Evolutionary conservation across 2,329 filamentous ascomycete species (phyloP), one percentile per base, ranked within the genome.

Genomic region (Cladosporium velox): DNA sequence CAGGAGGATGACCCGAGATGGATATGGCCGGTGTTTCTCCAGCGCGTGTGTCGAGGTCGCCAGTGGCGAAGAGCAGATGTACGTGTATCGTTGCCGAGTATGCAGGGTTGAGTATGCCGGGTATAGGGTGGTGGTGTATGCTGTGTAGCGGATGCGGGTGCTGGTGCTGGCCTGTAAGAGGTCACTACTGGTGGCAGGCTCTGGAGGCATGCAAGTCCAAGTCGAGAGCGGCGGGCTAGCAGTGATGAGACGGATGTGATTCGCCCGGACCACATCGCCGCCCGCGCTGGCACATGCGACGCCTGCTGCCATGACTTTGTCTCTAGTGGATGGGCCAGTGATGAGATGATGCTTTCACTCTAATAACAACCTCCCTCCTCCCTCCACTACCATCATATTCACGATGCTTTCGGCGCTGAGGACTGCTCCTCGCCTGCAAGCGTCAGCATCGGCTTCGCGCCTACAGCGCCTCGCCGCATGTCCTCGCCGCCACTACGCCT

Each of bases 401-500:
- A 30, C 41, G 57, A 65, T 65, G 63, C 63, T 65, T 30, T 65
- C 63, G 41, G 54, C 63, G 55, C 57, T 65, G 55, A 38, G 63
- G 41, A 59, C 55, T 8, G 55, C 63, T 21, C 61, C 61, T 64
- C 51, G 51, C 34, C 51, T 64, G 32, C 59, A 62, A 52, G 59
- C 59, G 41, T 62, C 59, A 35, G 32, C 47, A 49, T 41, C 60
- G 8, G 49, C 49, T 4, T 57, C 26, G 15, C 61, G 61, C 35
- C 34, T 64, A n/a, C 59, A 62, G 59, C 44, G 59, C 59, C 59
- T 62, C 21, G 51, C 49, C 38, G 61, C 51, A 35, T 41, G 51
- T 18, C 61, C 61, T 54, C 55, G 63, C 34, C 71, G 78, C 65
- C 73, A 72, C 61, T 84, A 85, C 77, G 84, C 87, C 72, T 90